These are phyloP conservation scores for Trichoderma semiorbis DNA, from an alignment of 2,329 filamentous ascomycete genomes.

Conservation along the genomic window DNA sequence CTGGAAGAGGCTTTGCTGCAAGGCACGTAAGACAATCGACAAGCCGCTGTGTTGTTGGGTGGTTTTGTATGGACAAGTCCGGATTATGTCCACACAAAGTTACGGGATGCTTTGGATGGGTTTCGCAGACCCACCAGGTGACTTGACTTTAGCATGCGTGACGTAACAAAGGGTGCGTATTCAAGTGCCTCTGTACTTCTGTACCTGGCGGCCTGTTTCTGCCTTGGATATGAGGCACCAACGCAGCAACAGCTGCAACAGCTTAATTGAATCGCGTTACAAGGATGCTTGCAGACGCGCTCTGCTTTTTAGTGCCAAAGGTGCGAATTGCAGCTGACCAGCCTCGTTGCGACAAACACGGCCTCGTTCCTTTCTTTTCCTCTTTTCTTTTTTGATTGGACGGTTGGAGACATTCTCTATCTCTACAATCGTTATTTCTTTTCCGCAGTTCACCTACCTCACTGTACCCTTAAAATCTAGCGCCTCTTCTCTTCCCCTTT, in stretches of 20 bases:
- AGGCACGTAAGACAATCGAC: neutral
- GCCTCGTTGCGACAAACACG: neutral
- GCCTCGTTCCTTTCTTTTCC: neutral
- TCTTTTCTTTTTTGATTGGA: neutral
- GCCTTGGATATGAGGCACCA: neutral
- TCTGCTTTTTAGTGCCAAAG: neutral
- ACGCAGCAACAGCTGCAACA: neutral
- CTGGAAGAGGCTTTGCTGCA: neutral
- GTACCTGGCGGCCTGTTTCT: neutral
- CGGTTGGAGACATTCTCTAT: neutral
- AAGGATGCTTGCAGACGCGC: conserved; percentile 1
- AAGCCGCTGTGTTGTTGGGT: neutral
- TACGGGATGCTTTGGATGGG: neutral
- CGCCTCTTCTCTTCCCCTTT: neutral
- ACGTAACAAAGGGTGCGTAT: neutral
- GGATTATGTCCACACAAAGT: neutral
- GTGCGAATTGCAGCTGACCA: neutral
- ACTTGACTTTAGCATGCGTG: neutral
- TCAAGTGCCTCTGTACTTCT: neutral
- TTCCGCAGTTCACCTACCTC: neutral
- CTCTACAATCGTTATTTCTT: neutral
- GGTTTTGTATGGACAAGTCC: neutral
- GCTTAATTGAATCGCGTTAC: conserved; percentile 14
- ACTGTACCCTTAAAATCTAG: neutral
- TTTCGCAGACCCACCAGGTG: neutral